Conservation (phyloP, 2,329 filamentous ascomycete genomes). For the Aureobasidium uvarum region DNA sequence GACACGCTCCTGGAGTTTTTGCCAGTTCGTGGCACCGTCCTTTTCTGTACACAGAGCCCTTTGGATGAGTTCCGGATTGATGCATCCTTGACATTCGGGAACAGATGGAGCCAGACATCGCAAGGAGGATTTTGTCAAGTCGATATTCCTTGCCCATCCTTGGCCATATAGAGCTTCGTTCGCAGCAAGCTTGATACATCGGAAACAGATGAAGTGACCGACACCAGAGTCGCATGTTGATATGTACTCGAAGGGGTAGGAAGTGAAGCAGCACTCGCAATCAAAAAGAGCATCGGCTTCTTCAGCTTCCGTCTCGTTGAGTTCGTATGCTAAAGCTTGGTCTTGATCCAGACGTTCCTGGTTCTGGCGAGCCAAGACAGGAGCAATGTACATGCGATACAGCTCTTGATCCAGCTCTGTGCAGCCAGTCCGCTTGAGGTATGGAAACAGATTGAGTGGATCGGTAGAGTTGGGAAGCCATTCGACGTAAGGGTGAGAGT, state of each 20-base stretch:
- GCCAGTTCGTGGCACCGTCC: constrained; percentile 68
- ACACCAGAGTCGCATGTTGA: constrained; percentile 63
- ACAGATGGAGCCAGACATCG: constrained; percentile 76
- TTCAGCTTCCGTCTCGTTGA: constrained; percentile 52
- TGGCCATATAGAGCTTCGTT: constrained; percentile 91
- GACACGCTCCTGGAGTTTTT: constrained; percentile 74
- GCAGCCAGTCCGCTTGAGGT: constrained; percentile 64
- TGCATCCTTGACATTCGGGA: constrained; percentile 65
- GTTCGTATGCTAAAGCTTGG: constrained; percentile 43
- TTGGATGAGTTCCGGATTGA: constrained; percentile 67
- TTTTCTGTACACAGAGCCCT: constrained; percentile 69
- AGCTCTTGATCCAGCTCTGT: constrained; percentile 54
- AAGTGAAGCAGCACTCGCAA: constrained; percentile 75
- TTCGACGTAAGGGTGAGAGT: constrained; percentile 62
- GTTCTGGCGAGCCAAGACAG: constrained; percentile 42
- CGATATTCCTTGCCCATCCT: constrained; percentile 79
- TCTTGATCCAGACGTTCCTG: constrained; percentile 44
- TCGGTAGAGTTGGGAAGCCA: constrained; percentile 55
- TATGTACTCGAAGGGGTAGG: constrained; percentile 69
- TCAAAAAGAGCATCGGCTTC: constrained; percentile 56
- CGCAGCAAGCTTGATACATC: constrained; percentile 76
- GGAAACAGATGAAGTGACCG: constrained; percentile 74
- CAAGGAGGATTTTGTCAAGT: constrained; percentile 69
- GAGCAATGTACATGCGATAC: constrained; percentile 46
- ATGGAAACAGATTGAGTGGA: constrained; percentile 57